Evolutionary conservation across 495 filamentous ascomycete species (phyloP).

Genomic region (Cryomyces minteri): DNA sequence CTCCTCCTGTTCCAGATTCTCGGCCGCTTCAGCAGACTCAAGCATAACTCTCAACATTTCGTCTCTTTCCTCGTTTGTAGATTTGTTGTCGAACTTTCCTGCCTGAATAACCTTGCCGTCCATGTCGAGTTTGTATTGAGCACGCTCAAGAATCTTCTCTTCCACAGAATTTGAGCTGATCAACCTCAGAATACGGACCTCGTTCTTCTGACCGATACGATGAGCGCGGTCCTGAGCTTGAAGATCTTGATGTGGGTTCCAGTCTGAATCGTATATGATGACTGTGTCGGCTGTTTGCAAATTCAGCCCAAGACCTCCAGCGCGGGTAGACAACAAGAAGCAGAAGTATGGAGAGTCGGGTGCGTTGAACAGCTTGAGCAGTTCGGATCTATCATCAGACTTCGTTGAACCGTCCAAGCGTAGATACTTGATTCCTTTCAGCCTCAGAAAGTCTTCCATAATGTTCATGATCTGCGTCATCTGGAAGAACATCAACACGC

Average conservation of each 20-base stretch:
- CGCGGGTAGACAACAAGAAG: conserved; percentile 96
- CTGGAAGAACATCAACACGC: conserved; percentile 98
- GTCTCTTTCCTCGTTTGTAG: conserved; percentile 93
- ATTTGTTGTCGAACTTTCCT: conserved; percentile 98
- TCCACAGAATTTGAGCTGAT: conserved; percentile 96
- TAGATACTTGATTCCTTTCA: conserved; percentile 63
- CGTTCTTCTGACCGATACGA: conserved; percentile 99
- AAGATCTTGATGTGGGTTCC: conserved; percentile 98
- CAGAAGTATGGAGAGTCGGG: conserved; percentile 86
- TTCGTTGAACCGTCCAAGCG: conserved; percentile 94
- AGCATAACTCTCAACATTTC: conserved; percentile 82
- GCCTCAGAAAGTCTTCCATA: conserved; percentile 94
- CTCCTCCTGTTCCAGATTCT: conserved; percentile 62
- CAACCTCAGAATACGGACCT: conserved; percentile 85
- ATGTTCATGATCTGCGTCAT: conserved; percentile 99
- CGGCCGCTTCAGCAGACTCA: conserved; percentile 74
- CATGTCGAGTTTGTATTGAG: conserved; percentile 96
- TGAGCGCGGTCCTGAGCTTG: conserved; percentile 99
- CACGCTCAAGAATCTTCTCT: conserved; percentile 95
- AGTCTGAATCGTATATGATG: conserved; percentile 98
- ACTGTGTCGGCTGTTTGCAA: conserved; percentile 95
- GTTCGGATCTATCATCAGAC: conserved; percentile 85
- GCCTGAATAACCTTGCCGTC: conserved; percentile 99
- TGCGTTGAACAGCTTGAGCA: conserved; percentile 77
- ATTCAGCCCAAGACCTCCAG: conserved; percentile 92